Conservation (phyloP, 371 early-diverging fungal species). For the Phascolomyces articulosus region DNA sequence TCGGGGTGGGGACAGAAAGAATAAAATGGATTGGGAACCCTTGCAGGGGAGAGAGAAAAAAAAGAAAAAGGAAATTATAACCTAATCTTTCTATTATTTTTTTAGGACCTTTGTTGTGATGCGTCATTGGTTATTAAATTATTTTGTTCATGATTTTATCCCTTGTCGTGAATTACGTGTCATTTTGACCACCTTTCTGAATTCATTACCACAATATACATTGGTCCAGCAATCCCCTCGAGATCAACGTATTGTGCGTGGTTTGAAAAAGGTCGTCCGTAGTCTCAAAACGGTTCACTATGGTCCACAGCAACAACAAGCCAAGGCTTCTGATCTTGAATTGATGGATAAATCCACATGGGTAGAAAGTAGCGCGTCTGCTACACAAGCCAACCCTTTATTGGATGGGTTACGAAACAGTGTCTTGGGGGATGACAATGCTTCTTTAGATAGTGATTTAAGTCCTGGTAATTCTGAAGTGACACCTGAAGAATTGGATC, state of each 20-base stretch:
- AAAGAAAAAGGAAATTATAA: not conserved
- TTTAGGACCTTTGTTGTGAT: slow-evolving; percentile 66
- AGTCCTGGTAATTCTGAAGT: slow-evolving; percentile 35
- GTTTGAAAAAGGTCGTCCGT: slow-evolving; percentile 53
- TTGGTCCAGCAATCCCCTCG: slow-evolving; percentile 51
- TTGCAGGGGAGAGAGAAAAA: not conserved
- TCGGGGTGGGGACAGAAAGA: too few species aligned
- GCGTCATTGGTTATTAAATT: slow-evolving; percentile 71
- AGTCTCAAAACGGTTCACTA: slow-evolving; percentile 48
- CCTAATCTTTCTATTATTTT: not conserved
- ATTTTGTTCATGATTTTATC: slow-evolving; percentile 68
- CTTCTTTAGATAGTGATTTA: slow-evolving; percentile 39
- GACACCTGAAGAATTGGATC: not conserved
- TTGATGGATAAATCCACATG: not conserved
- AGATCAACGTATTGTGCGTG: slow-evolving; percentile 62
- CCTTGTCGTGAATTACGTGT: slow-evolving; percentile 47
- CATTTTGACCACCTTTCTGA: slow-evolving; percentile 49
- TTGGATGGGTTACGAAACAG: slow-evolving; percentile 1
- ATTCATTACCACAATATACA: slow-evolving; percentile 42
- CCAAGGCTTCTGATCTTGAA: not conserved
- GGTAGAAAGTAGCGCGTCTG: slow-evolving; percentile 1
- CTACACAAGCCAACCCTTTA: not conserved
- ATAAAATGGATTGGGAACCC: too few species aligned
- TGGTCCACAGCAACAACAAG: slow-evolving; percentile 6
- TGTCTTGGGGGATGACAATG: slow-evolving; percentile 19